A percentile compares a stretch with the other conserved stretches of the same genome.
phyloP scores from a whole-genome alignment of 495 filamentous ascomycete genomes.

The Aspergillus homomorphus region DNA sequence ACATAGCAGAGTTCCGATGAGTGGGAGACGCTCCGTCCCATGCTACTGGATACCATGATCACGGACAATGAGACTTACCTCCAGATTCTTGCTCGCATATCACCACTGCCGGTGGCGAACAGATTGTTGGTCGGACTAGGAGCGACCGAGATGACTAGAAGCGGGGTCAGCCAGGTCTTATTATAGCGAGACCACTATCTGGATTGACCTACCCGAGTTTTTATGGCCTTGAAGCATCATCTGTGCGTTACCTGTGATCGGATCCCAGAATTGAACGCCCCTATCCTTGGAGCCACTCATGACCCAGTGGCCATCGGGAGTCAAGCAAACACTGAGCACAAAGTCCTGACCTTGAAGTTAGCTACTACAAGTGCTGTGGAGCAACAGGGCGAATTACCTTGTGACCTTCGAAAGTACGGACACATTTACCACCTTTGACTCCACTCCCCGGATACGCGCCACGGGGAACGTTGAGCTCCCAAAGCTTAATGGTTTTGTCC shows the following conservation, averaged over 20 bases:
- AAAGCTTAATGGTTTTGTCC: constrained; percentile 95
- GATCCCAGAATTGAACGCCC: constrained; percentile 92
- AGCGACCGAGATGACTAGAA: constrained; percentile 77
- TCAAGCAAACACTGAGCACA: constrained; percentile 83
- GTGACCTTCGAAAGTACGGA: constrained; percentile 88
- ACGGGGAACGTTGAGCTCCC: constrained; percentile 74
- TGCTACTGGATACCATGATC: background rate
- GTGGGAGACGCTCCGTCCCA: background rate
- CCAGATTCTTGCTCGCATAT: constrained; percentile 91
- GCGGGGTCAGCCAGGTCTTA: constrained; percentile 14
- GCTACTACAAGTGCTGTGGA: constrained; percentile 4
- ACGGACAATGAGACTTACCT: constrained; percentile 49
- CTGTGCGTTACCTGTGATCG: constrained; percentile 79
- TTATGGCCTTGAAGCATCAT: constrained; percentile 93
- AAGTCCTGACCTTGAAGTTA: constrained; percentile 61
- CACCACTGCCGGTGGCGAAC: constrained; percentile 86
- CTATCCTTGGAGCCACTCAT: constrained; percentile 89
- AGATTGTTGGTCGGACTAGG: constrained; percentile 75
- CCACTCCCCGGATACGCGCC: constrained; percentile 57
- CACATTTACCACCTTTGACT: constrained; percentile 73
- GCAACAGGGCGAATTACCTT: constrained; percentile 55
- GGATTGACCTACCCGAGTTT: constrained; percentile 62
- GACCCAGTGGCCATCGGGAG: constrained; percentile 84
- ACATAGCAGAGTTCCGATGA: background rate
- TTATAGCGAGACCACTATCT: background rate